Evolutionary conservation across 306 rosid genomes (phyloP), one percentile per base, ranked within the genome.

Genomic region (Trifolium pratense): DNA sequence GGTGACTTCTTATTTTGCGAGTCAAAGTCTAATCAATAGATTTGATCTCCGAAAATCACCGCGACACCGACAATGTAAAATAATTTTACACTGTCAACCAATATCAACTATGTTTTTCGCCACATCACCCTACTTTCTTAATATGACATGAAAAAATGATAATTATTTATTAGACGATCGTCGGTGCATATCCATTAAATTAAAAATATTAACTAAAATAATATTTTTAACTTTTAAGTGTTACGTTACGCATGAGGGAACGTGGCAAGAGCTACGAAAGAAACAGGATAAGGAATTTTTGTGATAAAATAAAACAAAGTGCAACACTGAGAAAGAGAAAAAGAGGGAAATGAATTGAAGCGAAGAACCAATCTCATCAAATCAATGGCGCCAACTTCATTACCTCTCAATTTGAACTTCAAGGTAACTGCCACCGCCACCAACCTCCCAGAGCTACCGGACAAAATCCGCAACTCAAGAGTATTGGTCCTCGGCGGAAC

Each of bases 401-500:
- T 77, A 13, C 53, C 78, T 65, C 75, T 81, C 68, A 78, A 78
- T 74, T 68, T 81, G 52, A 81, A 75, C 34, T 21, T 76, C 9
- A 76, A 45, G 42, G 25, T 62, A 16, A 68, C 75, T 11, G 70
- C 80, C 46, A 31, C 62, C 20, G 40, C 42, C 65, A 61, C 62
- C 70, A 72, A 6, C 16, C 70, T 69, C 75, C 40, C 70, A 0
- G 70, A 86, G 45, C 80, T 83, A 17, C 89, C 92, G 32, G 86
- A 83, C 71, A 88, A 86, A 70, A 77, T 80, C 51, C 84, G 89
- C 39, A 86, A 81, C 80, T 82, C 97, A 4, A 78, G 84, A 69
- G 92, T 93, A 13, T 48, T 93, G 68, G 92, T 93, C 3, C 90
- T 93, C 37, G 98, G 98, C 21, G 97, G 96, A 68, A 93, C 98